Percentiles rank a stretch among this genome's conserved stretches.
These are phyloP conservation scores for Aspergillus sclerotiicarbonarius DNA, from an alignment of 495 filamentous ascomycete genomes.

Conservation along the genomic window DNA sequence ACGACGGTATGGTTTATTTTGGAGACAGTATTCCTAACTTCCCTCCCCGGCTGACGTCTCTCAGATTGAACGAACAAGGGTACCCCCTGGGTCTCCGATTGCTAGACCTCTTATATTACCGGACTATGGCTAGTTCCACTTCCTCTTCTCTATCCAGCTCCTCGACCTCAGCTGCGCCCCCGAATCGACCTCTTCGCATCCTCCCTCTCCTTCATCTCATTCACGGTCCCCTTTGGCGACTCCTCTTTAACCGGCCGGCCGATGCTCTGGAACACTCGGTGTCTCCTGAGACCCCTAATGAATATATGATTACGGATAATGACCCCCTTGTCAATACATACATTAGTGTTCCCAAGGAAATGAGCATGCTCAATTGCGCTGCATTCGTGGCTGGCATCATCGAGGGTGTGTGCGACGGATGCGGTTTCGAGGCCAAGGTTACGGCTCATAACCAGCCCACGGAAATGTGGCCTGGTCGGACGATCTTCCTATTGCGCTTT, in stretches of 20 bases:
- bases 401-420: slow-evolving; percentile 92
- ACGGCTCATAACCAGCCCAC: slow-evolving; percentile 84
- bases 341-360: slow-evolving; percentile 88
- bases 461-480: slow-evolving; percentile 91
- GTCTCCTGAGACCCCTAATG: slow-evolving; percentile 75
- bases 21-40: not conserved
- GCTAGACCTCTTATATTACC: slow-evolving; percentile 87
- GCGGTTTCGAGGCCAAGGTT: slow-evolving; percentile 82
- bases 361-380: slow-evolving; percentile 94
- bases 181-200: slow-evolving; percentile 80
- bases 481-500: slow-evolving; percentile 93
- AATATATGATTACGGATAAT: slow-evolving; percentile 99
- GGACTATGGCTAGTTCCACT: slow-evolving; percentile 55
- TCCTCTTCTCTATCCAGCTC: slow-evolving; percentile 81
- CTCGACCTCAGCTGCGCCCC: slow-evolving; percentile 62
- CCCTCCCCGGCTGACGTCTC: not conserved
- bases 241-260: slow-evolving; percentile 86
- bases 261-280: slow-evolving; percentile 87
- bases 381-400: slow-evolving; percentile 94
- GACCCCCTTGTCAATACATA: slow-evolving; percentile 93
- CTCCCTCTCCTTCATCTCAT: slow-evolving; percentile 93
- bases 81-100: slow-evolving; percentile 92
- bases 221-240: slow-evolving; percentile 82
- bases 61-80: slow-evolving; percentile 87
- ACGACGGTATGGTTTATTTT: slow-evolving; percentile 60